A percentile compares a stretch with the other conserved stretches of the same genome.
phyloP scores from a whole-genome alignment of 1,284 basidiomycete species.

The Rhodotorula sp. region DNA sequence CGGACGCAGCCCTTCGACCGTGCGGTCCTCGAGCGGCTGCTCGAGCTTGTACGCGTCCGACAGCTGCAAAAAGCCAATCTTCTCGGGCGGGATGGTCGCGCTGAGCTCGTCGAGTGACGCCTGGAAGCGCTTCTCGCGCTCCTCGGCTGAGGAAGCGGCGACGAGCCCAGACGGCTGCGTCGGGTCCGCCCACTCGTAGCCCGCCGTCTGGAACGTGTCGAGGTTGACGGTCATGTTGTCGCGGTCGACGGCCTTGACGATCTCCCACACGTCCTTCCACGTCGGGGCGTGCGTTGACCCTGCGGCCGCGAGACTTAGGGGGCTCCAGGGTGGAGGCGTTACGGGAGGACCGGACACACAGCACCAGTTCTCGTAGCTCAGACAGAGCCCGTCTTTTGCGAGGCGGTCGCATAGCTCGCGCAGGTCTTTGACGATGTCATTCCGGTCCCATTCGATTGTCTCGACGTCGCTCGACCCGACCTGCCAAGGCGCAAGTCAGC shows the following conservation, averaged over 20 bases:
- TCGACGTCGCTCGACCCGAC: slow-evolving; percentile 27
- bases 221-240: slow-evolving; percentile 13
- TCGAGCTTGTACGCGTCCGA: slow-evolving; percentile 34
- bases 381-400: slow-evolving; percentile 4
- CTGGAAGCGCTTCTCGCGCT: slow-evolving; percentile 27
- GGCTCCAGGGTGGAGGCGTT: not conserved
- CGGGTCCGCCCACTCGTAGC: slow-evolving; percentile 28
- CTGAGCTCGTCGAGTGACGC: slow-evolving; percentile 32
- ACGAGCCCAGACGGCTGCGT: slow-evolving; percentile 15
- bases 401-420: slow-evolving; percentile 20
- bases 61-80: slow-evolving; percentile 35
- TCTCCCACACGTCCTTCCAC: slow-evolving; percentile 35
- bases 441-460: slow-evolving; percentile 6
- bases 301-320: not conserved
- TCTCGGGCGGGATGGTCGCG: slow-evolving; percentile 18
- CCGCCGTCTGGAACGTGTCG: slow-evolving; percentile 19
- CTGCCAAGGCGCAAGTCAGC: not conserved
- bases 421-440: slow-evolving; percentile 14
- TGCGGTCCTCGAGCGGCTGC: slow-evolving; percentile 36
- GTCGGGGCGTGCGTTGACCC: slow-evolving; percentile 37
- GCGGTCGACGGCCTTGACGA: slow-evolving; percentile 34
- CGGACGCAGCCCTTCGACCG: slow-evolving; percentile 29
- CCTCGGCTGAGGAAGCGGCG: not conserved
- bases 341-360: not conserved
- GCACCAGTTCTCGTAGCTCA: slow-evolving; percentile 40